phyloP scores from a whole-genome alignment of 177 flowering plant genomes.

The Tripterygium wilfordii region DNA sequence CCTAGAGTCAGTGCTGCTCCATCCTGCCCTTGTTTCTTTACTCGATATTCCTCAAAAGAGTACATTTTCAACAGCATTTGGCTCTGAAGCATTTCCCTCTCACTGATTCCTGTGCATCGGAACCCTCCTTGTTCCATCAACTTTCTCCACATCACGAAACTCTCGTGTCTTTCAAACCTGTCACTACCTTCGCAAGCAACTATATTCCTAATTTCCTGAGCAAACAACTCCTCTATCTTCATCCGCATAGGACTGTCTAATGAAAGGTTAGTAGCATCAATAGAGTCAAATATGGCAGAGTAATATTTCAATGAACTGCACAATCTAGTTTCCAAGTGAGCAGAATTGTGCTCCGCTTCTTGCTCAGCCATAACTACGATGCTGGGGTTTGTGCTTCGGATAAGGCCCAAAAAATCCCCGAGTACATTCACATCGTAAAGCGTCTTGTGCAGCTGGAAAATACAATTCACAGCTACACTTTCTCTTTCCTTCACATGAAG shows the following conservation, averaged over 20 bases:
- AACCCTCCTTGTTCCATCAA: conserved; percentile 71
- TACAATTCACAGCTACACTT: conserved; percentile 74
- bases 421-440: conserved; percentile 57
- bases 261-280: conserved; percentile 53
- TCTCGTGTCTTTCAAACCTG: conserved; percentile 74
- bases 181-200: conserved; percentile 86
- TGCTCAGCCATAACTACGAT: conserved; percentile 74
- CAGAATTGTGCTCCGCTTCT: conserved; percentile 64
- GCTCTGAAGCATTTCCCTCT: conserved; percentile 71
- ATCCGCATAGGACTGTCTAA: conserved; percentile 52
- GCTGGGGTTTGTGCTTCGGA: conserved; percentile 66
- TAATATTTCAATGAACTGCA: conserved; percentile 68
- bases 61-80: conserved; percentile 86
- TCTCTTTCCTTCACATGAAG: conserved; percentile 88
- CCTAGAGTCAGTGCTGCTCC: conserved; percentile 57
- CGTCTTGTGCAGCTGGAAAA: conserved; percentile 71
- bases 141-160: conserved; percentile 63
- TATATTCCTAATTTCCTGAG: conserved; percentile 70
- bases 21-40: conserved; percentile 45
- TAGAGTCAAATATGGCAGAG: conserved; percentile 73
- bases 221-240: conserved; percentile 83
- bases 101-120: conserved; percentile 34
- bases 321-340: conserved; percentile 53
- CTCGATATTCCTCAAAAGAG: conserved; percentile 29
- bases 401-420: conserved; percentile 66